Conservation (phyloP, 2,329 filamentous ascomycete genomes). For the Neonectria neomacrospora region DNA sequence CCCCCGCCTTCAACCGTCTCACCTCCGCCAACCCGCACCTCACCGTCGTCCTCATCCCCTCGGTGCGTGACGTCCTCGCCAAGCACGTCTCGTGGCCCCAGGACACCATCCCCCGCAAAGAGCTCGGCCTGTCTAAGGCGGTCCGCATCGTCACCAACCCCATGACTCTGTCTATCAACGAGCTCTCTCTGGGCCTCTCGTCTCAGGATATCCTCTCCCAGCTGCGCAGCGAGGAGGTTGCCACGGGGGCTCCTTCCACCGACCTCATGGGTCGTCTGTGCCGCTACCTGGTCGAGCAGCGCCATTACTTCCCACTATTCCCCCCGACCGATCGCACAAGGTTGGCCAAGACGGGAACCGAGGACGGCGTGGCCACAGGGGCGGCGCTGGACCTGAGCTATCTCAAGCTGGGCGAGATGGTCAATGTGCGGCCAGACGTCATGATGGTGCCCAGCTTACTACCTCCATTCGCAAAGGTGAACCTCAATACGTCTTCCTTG, state of each 20-base stretch:
- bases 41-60: slow-evolving; percentile 85
- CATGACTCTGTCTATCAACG: slow-evolving; percentile 89
- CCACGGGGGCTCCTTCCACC: slow-evolving; percentile 38
- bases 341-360: slow-evolving; percentile 72
- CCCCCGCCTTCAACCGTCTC: slow-evolving; percentile 77
- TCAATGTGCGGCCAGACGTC: slow-evolving; percentile 86
- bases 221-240: slow-evolving; percentile 77
- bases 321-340: slow-evolving; percentile 78
- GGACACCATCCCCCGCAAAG: slow-evolving; percentile 71
- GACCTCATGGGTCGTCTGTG: slow-evolving; percentile 78
- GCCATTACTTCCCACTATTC: slow-evolving; percentile 91
- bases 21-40: slow-evolving; percentile 76
- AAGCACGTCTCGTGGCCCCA: slow-evolving; percentile 88
- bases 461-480: slow-evolving; percentile 88
- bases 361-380: slow-evolving; percentile 72
- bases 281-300: slow-evolving; percentile 84
- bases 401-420: slow-evolving; percentile 89
- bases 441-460: slow-evolving; percentile 84
- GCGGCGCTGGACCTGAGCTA: slow-evolving; percentile 86
- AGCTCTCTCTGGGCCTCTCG: slow-evolving; percentile 82
- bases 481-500: background rate
- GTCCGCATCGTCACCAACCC: slow-evolving; percentile 87
- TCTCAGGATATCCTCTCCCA: slow-evolving; percentile 88
- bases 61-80: slow-evolving; percentile 81
- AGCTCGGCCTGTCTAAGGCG: slow-evolving; percentile 81